A percentile compares a stretch with the other conserved stretches of the same genome.
These are phyloP conservation scores for Leishmania arabica DNA, from an alignment of 208 protist species.

Conservation along the genomic window DNA sequence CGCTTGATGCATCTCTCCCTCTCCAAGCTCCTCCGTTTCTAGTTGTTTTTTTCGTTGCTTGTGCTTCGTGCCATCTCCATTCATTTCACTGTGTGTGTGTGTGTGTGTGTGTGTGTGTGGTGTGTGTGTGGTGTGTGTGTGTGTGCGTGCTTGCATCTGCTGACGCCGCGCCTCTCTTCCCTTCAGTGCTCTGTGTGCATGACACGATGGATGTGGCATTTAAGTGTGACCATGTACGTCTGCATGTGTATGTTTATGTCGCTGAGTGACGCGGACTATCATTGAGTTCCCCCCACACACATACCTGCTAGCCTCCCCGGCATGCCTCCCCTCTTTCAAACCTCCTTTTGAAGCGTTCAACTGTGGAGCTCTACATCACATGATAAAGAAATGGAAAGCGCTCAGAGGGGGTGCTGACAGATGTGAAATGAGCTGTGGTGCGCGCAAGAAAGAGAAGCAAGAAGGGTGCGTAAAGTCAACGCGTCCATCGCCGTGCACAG, in stretches of 20 bases:
- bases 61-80: not conserved
- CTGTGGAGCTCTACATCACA: constrained; percentile 9
- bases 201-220: not conserved
- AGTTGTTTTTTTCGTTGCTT: not conserved
- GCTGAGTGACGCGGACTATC: not conserved
- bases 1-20: not conserved
- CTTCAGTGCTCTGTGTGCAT: not conserved
- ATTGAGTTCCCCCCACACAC: not conserved
- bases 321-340: not conserved
- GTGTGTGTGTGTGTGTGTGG: not conserved
- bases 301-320: not conserved
- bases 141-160: not conserved
- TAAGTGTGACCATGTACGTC: not conserved
- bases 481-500: not conserved
- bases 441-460: not conserved
- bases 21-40: not conserved
- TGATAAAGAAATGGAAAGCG: constrained; percentile 1
- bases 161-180: not conserved
- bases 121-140: too few species aligned
- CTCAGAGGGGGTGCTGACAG: not conserved
- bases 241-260: not conserved
- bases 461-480: not conserved
- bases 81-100: not conserved
- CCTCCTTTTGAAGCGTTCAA: not conserved
- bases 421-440: not conserved